These are phyloP conservation scores for Adansonia digitata DNA, from an alignment of 345 rosid genomes.

Conservation along the genomic window DNA sequence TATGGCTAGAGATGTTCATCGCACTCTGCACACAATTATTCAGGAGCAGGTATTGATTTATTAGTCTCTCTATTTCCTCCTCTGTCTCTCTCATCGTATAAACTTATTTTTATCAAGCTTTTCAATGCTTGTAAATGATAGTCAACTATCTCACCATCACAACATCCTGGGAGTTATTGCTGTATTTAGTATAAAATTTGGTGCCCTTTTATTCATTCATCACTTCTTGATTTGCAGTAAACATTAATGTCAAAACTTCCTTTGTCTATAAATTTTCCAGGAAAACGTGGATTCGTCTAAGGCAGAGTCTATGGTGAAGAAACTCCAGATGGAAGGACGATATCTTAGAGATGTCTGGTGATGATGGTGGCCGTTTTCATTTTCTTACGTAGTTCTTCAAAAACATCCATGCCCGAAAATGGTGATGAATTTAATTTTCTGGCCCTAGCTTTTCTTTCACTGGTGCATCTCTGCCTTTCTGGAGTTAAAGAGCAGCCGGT, in stretches of 20 bases:
- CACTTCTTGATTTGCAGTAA: neutral
- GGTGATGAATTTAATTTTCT: conserved; percentile 22
- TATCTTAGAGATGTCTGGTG: conserved; percentile 85
- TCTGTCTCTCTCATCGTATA: neutral
- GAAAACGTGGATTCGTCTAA: conserved; percentile 47
- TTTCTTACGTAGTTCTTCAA: neutral
- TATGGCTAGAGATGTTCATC: conserved; percentile 96
- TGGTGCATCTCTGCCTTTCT: neutral
- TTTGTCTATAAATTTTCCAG: conserved; percentile 30
- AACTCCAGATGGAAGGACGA: conserved; percentile 64
- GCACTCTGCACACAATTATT: conserved; percentile 73
- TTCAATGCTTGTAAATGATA: neutral
- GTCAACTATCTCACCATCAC: neutral
- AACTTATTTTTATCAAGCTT: neutral
- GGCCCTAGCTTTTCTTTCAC: conserved; percentile 18
- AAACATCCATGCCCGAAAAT: neutral
- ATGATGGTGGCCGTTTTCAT: conserved; percentile 12
- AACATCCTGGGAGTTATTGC: neutral
- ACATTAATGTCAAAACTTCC: neutral
- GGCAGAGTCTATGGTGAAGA: conserved; percentile 66
- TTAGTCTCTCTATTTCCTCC: neutral
- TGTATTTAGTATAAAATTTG: neutral
- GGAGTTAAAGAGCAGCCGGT: neutral
- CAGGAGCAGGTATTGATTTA: conserved; percentile 71
- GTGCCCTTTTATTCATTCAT: neutral